Percentiles rank a stretch among this genome's conserved stretches.
phyloP scores from a whole-genome alignment of 805 yeast genomes.

The Sugiyamaella floridensis region DNA sequence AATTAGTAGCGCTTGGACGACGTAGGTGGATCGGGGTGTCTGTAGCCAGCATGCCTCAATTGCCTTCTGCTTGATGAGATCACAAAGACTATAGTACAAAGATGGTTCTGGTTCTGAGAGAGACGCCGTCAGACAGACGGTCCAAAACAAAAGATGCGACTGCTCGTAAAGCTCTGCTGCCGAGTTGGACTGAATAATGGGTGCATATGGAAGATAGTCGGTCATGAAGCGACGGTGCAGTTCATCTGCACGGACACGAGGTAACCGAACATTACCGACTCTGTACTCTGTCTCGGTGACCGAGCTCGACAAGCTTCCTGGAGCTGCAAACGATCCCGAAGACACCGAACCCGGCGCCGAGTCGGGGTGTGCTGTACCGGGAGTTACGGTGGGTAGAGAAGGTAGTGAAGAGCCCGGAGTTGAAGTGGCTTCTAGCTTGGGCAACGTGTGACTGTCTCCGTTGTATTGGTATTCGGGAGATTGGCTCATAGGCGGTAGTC shows the following conservation, averaged over 20 bases:
- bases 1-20: conserved; percentile 82
- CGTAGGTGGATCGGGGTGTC: conserved; percentile 90
- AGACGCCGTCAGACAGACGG: conserved; percentile 80
- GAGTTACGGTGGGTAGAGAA: background rate
- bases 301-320: background rate
- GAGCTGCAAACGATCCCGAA: background rate
- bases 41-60: conserved; percentile 89
- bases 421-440: background rate
- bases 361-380: background rate
- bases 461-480: background rate
- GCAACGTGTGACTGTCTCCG: background rate
- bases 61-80: conserved; percentile 76
- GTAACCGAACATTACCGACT: conserved; percentile 66
- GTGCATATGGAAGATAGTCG: conserved; percentile 68
- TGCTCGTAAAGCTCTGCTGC: conserved; percentile 76
- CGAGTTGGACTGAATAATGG: conserved; percentile 62
- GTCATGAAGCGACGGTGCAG: conserved; percentile 63
- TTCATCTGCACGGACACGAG: conserved; percentile 60
- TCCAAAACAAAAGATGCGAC: conserved; percentile 83
- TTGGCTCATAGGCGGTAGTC: background rate
- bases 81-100: conserved; percentile 64
- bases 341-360: background rate
- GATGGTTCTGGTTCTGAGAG: conserved; percentile 83
- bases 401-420: background rate
- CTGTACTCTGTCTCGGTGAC: conserved; percentile 47